A percentile compares a stretch with the other conserved stretches of the same genome.
Evolutionary conservation across 2,329 filamentous ascomycete species (phyloP).

Genomic region (Colletotrichum lupini): DNA sequence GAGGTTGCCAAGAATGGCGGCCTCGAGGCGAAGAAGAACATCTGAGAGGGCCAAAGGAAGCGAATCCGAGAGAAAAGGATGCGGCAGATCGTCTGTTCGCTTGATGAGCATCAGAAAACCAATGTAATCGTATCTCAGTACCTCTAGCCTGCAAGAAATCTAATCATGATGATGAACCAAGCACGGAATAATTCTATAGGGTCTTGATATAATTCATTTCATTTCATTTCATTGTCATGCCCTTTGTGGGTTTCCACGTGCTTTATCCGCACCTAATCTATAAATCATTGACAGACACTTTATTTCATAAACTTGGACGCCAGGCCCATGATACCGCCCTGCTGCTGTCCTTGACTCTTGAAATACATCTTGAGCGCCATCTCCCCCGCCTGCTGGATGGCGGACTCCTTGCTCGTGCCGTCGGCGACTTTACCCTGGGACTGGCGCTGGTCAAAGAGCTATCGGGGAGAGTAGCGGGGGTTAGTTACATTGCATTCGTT

Average conservation of each 20-base stretch:
- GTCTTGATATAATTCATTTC: no score
- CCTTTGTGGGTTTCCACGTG: no score
- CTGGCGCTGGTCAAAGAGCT: conserved; percentile 71
- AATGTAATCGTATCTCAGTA: not conserved
- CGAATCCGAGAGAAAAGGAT: no score
- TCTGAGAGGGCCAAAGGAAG: not conserved
- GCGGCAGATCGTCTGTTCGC: no score
- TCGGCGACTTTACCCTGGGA: conserved; percentile 63
- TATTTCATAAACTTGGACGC: conserved; percentile 58
- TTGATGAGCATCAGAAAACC: not conserved
- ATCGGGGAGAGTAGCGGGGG: not conserved
- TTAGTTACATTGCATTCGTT: not conserved
- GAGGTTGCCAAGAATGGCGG: conserved; percentile 42
- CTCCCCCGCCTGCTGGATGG: conserved; percentile 82
- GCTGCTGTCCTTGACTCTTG: conserved; percentile 74
- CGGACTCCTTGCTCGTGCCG: conserved; percentile 81
- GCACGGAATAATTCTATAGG: no score
- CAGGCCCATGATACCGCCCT: conserved; percentile 61
- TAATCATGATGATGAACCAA: no score
- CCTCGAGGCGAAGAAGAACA: conserved; percentile 31
- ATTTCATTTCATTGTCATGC: no score
- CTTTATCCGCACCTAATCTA: no score
- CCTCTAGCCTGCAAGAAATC: not conserved
- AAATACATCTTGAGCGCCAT: conserved; percentile 92
- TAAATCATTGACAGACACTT: not conserved